Percentiles rank a stretch among this genome's conserved stretches.
These are phyloP conservation scores for Neopestalotiopsis rosae DNA, from an alignment of 2,329 filamentous ascomycete species.

Conservation along the genomic window DNA sequence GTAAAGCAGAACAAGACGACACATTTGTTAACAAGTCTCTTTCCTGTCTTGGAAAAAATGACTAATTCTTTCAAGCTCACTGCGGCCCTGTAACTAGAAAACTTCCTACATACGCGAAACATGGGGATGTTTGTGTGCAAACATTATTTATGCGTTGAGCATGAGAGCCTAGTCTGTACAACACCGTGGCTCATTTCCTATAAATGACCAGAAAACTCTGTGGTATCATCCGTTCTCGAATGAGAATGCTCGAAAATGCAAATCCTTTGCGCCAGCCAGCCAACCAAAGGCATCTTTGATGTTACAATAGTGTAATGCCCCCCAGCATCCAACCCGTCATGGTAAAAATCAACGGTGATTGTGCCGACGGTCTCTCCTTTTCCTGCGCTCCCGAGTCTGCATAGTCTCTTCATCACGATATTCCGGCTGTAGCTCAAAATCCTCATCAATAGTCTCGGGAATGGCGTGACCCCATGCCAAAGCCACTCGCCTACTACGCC, in stretches of 20 bases:
- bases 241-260: conserved; percentile 2
- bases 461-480: conserved; percentile 83
- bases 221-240: conserved; percentile 6
- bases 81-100: too few relatives aligned
- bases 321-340: not conserved
- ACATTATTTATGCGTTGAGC: not conserved
- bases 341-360: conserved; percentile 42
- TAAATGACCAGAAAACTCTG: not conserved
- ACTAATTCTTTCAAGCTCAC: too few relatives aligned
- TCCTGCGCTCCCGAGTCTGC: conserved; percentile 65
- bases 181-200: not conserved
- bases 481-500: conserved; percentile 71
- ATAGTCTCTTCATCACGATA: conserved; percentile 61
- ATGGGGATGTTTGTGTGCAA: not conserved
- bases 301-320: not conserved
- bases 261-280: conserved; percentile 16
- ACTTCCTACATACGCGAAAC: too few relatives aligned
- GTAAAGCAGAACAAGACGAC: too few relatives aligned
- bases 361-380: conserved; percentile 64
- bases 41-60: too few relatives aligned
- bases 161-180: not conserved
- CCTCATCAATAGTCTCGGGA: conserved; percentile 71
- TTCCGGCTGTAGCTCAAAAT: conserved; percentile 78
- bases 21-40: too few relatives aligned
- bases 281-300: conserved; percentile 15